phyloP scores from a whole-genome alignment of 2,329 filamentous ascomycete species.

The Boeremia exigua region DNA sequence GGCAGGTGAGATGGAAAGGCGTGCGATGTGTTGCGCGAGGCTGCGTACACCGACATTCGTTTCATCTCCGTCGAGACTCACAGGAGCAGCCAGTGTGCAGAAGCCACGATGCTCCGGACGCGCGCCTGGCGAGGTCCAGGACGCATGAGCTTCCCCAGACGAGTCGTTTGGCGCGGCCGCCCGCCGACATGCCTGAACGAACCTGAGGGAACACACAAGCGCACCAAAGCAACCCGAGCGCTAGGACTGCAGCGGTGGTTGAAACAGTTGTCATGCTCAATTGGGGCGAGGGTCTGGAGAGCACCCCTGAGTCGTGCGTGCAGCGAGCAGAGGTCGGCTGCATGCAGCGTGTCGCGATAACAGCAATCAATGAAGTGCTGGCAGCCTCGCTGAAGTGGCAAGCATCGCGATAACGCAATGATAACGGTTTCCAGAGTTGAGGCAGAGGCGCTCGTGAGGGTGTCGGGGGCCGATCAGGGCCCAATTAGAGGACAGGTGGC shows the following conservation, averaged over 20 bases:
- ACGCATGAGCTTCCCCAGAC: conserved; percentile 39
- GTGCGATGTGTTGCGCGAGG: conserved; percentile 26
- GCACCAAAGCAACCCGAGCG: conserved; percentile 28
- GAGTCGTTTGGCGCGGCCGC: conserved; percentile 28
- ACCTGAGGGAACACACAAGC: conserved; percentile 27
- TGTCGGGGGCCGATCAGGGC: conserved; percentile 11
- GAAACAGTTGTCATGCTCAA: conserved; percentile 39
- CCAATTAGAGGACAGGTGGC: conserved; percentile 38
- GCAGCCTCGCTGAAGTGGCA: conserved; percentile 19
- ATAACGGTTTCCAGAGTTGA: conserved; percentile 29
- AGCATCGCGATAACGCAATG: conserved; percentile 29
- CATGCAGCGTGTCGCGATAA: conserved; percentile 16
- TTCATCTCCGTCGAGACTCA: conserved; percentile 33
- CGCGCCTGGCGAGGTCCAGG: conserved; percentile 12
- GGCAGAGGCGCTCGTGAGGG: conserved; percentile 9
- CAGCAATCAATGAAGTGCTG: conserved; percentile 2
- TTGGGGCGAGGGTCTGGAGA: conserved; percentile 27
- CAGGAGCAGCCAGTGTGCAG: conserved; percentile 25
- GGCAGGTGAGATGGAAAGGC: conserved; percentile 17
- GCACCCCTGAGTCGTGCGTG: conserved; percentile 34
- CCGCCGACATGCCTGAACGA: conserved; percentile 30
- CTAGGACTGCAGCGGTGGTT: conserved; percentile 22
- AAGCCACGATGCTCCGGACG: conserved; percentile 31
- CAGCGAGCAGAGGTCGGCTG: neutral
- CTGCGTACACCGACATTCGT: conserved; percentile 38